phyloP scores from a whole-genome alignment of 2,329 filamentous ascomycete genomes.

The Talaromyces pinophilus region DNA sequence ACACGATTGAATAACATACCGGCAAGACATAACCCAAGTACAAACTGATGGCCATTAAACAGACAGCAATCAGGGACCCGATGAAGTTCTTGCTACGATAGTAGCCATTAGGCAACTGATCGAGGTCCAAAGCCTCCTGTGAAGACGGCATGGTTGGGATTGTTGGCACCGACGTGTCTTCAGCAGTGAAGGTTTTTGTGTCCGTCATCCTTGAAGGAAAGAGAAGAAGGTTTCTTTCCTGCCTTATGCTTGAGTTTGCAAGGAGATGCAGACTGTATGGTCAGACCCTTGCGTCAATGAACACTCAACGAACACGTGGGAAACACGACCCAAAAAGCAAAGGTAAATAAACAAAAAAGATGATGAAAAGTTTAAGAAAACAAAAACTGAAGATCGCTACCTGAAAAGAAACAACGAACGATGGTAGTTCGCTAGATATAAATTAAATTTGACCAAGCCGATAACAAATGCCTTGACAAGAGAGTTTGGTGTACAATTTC shows the following conservation, averaged over 20 bases:
- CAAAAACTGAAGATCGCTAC: background rate
- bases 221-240: background rate
- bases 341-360: background rate
- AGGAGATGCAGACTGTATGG: background rate
- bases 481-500: background rate
- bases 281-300: background rate
- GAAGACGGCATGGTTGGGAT: background rate
- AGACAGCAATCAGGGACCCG: slow-evolving; percentile 26
- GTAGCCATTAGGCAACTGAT: slow-evolving; percentile 24
- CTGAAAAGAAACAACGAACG: background rate
- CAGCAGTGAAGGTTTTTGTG: background rate
- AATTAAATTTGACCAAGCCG: background rate
- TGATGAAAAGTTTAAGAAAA: background rate
- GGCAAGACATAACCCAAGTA: slow-evolving; percentile 30
- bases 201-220: background rate
- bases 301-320: slow-evolving; percentile 7
- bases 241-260: background rate
- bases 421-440: background rate
- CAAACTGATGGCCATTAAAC: slow-evolving; percentile 25
- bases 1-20: slow-evolving; percentile 11
- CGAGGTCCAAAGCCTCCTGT: slow-evolving; percentile 13
- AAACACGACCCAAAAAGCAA: background rate
- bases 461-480: background rate
- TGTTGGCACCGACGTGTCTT: slow-evolving; percentile 7
- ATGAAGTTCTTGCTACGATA: slow-evolving; percentile 27